phyloP scores from a whole-genome alignment of 371 early-diverging fungal genomes.

The Aphelidium insulamus region DNA sequence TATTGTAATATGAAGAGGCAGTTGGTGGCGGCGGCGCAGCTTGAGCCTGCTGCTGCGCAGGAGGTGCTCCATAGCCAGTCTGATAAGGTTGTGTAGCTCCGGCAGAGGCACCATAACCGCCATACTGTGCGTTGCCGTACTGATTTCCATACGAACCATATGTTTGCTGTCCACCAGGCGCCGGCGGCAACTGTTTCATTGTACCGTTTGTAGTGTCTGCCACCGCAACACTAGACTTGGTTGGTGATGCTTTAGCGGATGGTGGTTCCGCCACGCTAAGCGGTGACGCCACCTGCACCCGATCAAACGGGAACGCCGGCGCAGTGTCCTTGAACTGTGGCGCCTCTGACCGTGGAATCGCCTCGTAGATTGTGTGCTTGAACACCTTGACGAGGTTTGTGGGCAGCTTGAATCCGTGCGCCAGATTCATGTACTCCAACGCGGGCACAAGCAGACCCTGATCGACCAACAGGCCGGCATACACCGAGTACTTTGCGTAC shows the following conservation, averaged over 20 bases:
- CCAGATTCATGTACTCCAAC: constrained; percentile 43
- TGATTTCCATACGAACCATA: background rate
- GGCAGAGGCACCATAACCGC: background rate
- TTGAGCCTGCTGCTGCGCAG: no score
- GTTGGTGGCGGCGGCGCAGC: no score
- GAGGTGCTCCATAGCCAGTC: no score
- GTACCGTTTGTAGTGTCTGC: no score
- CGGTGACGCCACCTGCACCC: constrained; percentile 6
- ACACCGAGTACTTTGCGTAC: constrained; percentile 66
- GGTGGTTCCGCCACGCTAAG: no score
- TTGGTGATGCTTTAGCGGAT: no score
- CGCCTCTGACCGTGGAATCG: constrained; percentile 8
- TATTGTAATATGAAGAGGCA: no score
- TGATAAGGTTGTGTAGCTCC: no score
- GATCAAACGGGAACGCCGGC: constrained; percentile 41
- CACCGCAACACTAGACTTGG: no score
- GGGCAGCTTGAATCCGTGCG: constrained; percentile 27
- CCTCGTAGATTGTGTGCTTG: constrained; percentile 47
- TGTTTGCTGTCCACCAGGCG: background rate
- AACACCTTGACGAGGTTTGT: constrained; percentile 13
- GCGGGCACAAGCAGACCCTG: constrained; percentile 56
- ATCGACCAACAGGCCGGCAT: constrained; percentile 47
- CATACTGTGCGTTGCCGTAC: background rate
- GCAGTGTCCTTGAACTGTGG: constrained; percentile 4
- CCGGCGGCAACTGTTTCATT: no score